Evolutionary conservation across 352 stramenopile species (phyloP).

Genomic region (Peronosclerospora sorghi): DNA sequence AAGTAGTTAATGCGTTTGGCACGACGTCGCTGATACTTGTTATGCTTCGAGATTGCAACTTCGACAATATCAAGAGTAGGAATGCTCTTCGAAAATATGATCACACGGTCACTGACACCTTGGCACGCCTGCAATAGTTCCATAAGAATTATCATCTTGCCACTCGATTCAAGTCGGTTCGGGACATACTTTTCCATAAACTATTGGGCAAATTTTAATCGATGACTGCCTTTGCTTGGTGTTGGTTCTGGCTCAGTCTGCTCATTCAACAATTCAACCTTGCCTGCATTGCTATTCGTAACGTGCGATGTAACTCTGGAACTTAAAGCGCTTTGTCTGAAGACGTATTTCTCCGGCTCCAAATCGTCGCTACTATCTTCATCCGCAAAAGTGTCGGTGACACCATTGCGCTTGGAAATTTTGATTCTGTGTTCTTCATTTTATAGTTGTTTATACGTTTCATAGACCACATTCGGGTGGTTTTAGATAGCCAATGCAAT

Average conservation of each 20-base stretch:
- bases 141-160: slow-evolving; percentile 84
- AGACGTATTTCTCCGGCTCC: slow-evolving; percentile 19
- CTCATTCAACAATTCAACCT: slow-evolving; percentile 35
- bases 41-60: slow-evolving; percentile 52
- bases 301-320: too few relatives aligned
- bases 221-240: slow-evolving; percentile 20
- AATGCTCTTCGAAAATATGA: slow-evolving; percentile 86
- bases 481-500: slow-evolving; percentile 84
- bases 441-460: slow-evolving; percentile 56
- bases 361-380: slow-evolving; percentile 54
- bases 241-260: slow-evolving; percentile 13
- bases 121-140: slow-evolving; percentile 62
- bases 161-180: slow-evolving; percentile 51
- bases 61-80: slow-evolving; percentile 74
- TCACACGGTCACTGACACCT: slow-evolving; percentile 68
- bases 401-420: slow-evolving; percentile 14
- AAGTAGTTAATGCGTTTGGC: slow-evolving; percentile 46
- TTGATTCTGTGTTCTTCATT: slow-evolving; percentile 34
- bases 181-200: slow-evolving; percentile 53
- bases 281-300: slow-evolving; percentile 24
- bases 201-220: slow-evolving; percentile 54
- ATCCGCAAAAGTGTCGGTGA: slow-evolving; percentile 22
- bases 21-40: slow-evolving; percentile 37
- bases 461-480: slow-evolving; percentile 71
- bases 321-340: too few relatives aligned